These are phyloP conservation scores for Rhizopogon sp. DNA, from an alignment of 768 basidiomycete genomes.

Conservation along the genomic window DNA sequence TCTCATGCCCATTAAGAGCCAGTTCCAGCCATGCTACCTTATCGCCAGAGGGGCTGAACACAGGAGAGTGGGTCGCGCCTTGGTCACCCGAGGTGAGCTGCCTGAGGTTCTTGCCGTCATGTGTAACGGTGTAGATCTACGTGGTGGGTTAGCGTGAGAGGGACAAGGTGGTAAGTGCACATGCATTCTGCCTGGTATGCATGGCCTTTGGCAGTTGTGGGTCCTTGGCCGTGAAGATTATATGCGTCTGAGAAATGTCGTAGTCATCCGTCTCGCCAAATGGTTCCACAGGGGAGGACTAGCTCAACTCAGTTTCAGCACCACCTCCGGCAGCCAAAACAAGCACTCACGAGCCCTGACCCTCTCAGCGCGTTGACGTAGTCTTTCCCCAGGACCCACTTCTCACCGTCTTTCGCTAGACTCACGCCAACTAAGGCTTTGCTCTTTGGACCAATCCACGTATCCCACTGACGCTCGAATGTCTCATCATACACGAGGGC, in stretches of 20 bases:
- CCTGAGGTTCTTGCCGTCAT: constrained; percentile 46
- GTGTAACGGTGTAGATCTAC: constrained; percentile 67
- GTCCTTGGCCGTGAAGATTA: constrained; percentile 87
- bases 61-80: constrained; percentile 75
- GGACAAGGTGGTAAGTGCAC: not conserved
- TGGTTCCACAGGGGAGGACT: constrained; percentile 78
- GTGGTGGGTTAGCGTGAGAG: not conserved
- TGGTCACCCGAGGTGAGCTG: constrained; percentile 82
- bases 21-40: constrained; percentile 88
- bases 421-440: constrained; percentile 68
- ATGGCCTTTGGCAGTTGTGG: constrained; percentile 67
- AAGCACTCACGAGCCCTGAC: constrained; percentile 53
- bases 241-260: constrained; percentile 59
- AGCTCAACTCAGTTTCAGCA: not conserved
- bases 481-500: constrained; percentile 67
- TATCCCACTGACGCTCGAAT: constrained; percentile 77
- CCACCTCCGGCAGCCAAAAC: too few species aligned
- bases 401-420: constrained; percentile 40
- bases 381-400: constrained; percentile 49
- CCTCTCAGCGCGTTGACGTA: constrained; percentile 60
- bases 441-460: constrained; percentile 70
- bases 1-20: constrained; percentile 83
- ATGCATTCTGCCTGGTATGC: constrained; percentile 88
- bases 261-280: constrained; percentile 85
- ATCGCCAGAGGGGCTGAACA: constrained; percentile 59